phyloP scores from a whole-genome alignment of 2,329 filamentous ascomycete species.

The Arthrobotrys conoides region DNA sequence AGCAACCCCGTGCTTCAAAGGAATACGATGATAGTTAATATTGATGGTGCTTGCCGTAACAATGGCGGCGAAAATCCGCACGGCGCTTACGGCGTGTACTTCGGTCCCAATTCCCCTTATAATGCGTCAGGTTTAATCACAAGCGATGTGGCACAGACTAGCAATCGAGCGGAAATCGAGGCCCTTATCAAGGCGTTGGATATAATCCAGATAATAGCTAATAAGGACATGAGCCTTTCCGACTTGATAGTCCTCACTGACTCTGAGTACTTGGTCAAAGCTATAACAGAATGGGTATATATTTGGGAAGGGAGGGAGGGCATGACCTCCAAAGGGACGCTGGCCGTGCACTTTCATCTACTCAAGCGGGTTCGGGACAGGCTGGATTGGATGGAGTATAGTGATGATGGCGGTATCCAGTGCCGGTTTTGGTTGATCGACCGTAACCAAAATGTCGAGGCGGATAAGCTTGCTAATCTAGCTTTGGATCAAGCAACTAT shows the following conservation, averaged over 20 bases:
- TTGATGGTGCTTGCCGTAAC: slow-evolving; percentile 1
- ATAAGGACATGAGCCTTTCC: not conserved
- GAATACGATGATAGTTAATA: slow-evolving; percentile 7
- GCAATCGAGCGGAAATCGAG: slow-evolving; percentile 21
- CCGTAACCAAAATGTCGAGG: slow-evolving; percentile 3
- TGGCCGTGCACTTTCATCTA: not conserved
- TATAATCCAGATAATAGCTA: slow-evolving; percentile 1
- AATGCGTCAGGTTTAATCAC: slow-evolving; percentile 5
- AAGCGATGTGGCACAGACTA: slow-evolving; percentile 1
- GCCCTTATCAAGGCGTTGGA: slow-evolving; percentile 20
- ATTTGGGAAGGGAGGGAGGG: slow-evolving; percentile 2
- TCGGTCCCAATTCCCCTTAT: slow-evolving; percentile 5
- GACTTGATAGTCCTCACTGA: not conserved
- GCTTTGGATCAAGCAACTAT: slow-evolving; percentile 5
- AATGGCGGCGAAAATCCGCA: slow-evolving; percentile 2
- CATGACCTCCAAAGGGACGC: not conserved
- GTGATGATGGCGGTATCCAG: slow-evolving; percentile 13
- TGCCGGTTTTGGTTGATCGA: slow-evolving; percentile 1
- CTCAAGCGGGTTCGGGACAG: slow-evolving; percentile 11
- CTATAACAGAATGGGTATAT: slow-evolving; percentile 5
- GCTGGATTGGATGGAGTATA: slow-evolving; percentile 9
- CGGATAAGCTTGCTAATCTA: slow-evolving; percentile 9
- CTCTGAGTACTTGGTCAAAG: slow-evolving; percentile 1
- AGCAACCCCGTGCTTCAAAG: not conserved
- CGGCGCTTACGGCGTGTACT: slow-evolving; percentile 14